Evolutionary conservation across 306 rosid species (phyloP).

Genomic region (Prunus armeniaca): DNA sequence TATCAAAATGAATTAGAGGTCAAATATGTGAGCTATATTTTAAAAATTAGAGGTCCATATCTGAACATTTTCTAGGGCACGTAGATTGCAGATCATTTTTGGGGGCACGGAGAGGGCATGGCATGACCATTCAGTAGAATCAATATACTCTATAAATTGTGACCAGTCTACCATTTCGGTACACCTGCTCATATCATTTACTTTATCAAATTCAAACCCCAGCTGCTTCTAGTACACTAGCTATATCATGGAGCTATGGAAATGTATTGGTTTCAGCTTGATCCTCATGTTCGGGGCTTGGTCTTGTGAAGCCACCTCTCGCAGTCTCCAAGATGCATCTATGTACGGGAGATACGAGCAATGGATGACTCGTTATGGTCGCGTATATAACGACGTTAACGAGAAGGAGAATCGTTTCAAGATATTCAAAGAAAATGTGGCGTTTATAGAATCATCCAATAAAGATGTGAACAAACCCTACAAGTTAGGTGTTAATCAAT

Average conservation of each 20-base stretch:
- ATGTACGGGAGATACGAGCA: constrained; percentile 31
- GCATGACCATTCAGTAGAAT: neutral
- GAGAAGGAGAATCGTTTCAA: constrained; percentile 33
- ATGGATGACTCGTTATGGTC: constrained; percentile 35
- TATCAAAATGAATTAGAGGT: neutral
- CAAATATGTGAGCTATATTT: neutral
- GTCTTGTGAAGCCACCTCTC: constrained; percentile 8
- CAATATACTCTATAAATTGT: neutral
- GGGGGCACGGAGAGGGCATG: neutral
- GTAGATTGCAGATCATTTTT: neutral
- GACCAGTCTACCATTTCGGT: neutral
- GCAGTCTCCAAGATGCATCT: constrained; percentile 30
- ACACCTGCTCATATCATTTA: neutral
- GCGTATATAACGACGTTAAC: constrained; percentile 11
- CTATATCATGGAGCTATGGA: neutral
- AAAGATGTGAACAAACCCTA: constrained; percentile 28
- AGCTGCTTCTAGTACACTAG: neutral
- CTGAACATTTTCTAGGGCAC: neutral
- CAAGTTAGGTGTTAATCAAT: constrained; percentile 22
- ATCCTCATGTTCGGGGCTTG: constrained; percentile 21
- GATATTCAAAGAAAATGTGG: constrained; percentile 35
- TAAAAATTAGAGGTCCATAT: neutral
- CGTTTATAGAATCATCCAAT: constrained; percentile 30
- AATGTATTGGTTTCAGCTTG: constrained; percentile 18
- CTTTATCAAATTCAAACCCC: neutral